phyloP scores from a whole-genome alignment of 257 asterid species.

The Osmanthus fragrans region DNA sequence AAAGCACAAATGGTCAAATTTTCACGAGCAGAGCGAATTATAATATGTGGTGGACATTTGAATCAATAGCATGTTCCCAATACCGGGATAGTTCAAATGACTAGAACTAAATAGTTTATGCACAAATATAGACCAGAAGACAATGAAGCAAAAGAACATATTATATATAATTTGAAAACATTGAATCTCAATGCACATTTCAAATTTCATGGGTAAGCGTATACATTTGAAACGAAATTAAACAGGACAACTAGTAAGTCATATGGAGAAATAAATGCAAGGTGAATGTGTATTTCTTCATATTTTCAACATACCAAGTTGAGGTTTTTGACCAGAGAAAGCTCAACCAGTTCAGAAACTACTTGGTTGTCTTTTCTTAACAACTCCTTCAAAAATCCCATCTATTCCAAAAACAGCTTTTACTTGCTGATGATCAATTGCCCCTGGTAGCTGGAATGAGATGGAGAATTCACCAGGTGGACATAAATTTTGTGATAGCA shows the following conservation, averaged over 20 bases:
- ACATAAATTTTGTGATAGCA: conserved; percentile 46
- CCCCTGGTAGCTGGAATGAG: conserved; percentile 50
- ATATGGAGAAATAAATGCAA: background rate
- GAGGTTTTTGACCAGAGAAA: background rate
- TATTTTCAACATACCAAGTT: background rate
- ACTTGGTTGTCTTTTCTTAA: conserved; percentile 27
- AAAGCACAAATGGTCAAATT: background rate
- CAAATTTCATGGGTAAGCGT: background rate
- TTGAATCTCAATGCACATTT: background rate
- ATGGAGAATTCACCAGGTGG: conserved; percentile 50
- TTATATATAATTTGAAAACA: background rate
- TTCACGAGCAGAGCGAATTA: background rate
- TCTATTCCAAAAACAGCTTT: conserved; percentile 39
- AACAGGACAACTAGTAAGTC: background rate
- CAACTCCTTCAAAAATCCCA: conserved; percentile 50
- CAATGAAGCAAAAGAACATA: background rate
- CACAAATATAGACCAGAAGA: background rate
- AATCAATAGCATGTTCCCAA: no score
- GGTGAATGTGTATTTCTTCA: background rate
- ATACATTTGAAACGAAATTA: background rate
- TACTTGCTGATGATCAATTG: conserved; percentile 33
- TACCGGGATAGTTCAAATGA: background rate
- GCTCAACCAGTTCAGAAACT: background rate
- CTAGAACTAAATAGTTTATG: background rate
- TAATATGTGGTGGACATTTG: no score